phyloP scores from a whole-genome alignment of 1,139 yeast genomes.

The Taphrina wiesneri region DNA sequence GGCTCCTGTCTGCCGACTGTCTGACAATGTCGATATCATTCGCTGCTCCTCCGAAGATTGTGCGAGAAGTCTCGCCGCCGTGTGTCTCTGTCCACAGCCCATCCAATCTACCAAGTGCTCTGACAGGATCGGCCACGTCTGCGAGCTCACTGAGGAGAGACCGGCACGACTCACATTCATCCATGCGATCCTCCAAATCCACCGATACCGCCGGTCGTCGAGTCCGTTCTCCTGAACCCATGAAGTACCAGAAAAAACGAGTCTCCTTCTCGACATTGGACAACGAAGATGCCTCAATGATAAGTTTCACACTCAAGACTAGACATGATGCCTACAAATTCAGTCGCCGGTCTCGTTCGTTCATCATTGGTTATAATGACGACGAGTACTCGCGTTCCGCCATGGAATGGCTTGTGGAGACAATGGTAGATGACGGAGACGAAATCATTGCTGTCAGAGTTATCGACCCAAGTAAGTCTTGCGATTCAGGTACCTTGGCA shows the following conservation, averaged over 20 bases:
- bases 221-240: constrained; percentile 27
- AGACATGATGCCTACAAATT: constrained; percentile 60
- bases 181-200: constrained; percentile 9
- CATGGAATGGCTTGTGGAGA: constrained; percentile 65
- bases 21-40: constrained; percentile 30
- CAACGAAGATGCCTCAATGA: constrained; percentile 49
- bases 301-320: constrained; percentile 56
- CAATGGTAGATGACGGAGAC: constrained; percentile 50
- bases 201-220: constrained; percentile 9
- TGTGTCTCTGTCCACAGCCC: not conserved
- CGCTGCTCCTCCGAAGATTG: constrained; percentile 27
- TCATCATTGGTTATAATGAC: constrained; percentile 62
- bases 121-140: constrained; percentile 4
- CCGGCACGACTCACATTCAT: constrained; percentile 25
- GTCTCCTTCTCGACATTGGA: constrained; percentile 60
- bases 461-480: constrained; percentile 48
- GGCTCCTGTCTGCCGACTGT: no score
- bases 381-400: constrained; percentile 62
- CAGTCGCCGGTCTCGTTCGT: constrained; percentile 61
- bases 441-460: constrained; percentile 40
- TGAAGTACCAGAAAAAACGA: constrained; percentile 42
- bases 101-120: constrained; percentile 9
- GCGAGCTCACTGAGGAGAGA: constrained; percentile 2
- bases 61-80: constrained; percentile 21
- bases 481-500: no score